These are phyloP conservation scores for Sarcomyxa edulis DNA, from an alignment of 768 basidiomycete genomes.

Conservation along the genomic window DNA sequence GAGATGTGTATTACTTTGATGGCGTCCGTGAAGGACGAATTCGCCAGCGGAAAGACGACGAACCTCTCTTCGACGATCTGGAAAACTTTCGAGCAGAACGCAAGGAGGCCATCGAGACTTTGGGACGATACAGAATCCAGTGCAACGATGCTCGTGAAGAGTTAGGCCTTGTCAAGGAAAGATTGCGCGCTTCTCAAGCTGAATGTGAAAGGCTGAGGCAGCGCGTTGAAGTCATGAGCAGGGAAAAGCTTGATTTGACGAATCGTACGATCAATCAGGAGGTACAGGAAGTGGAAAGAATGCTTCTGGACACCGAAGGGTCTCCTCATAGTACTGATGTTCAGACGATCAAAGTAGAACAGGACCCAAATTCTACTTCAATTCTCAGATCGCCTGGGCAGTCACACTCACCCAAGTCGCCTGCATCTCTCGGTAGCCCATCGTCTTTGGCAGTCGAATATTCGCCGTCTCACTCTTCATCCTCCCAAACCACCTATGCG, in stretches of 20 bases:
- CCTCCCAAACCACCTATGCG: too few species aligned
- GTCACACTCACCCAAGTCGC: too few species aligned
- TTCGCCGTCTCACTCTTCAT: too few species aligned
- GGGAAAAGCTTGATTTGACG: constrained; percentile 5
- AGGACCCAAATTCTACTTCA: too few species aligned
- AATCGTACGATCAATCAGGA: constrained; percentile 3
- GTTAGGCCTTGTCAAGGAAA: constrained; percentile 14
- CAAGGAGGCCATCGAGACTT: constrained; percentile 27
- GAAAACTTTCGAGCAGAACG: constrained; percentile 30
- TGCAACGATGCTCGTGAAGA: constrained; percentile 27
- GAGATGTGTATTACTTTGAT: constrained; percentile 32
- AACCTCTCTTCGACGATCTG: constrained; percentile 23
- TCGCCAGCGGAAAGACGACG: constrained; percentile 33
- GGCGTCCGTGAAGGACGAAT: constrained; percentile 34
- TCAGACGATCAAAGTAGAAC: too few species aligned
- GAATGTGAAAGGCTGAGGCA: constrained; percentile 25
- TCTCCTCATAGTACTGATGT: background rate
- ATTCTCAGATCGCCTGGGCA: too few species aligned
- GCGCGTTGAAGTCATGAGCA: constrained; percentile 13
- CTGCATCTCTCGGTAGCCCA: too few species aligned
- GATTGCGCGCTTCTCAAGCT: constrained; percentile 25
- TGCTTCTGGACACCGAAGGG: constrained; percentile 9
- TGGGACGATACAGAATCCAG: constrained; percentile 21
- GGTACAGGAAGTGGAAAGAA: constrained; percentile 8
- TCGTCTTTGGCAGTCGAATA: too few species aligned